phyloP scores from a whole-genome alignment of 306 rosid genomes.

The Malus sieversii region DNA sequence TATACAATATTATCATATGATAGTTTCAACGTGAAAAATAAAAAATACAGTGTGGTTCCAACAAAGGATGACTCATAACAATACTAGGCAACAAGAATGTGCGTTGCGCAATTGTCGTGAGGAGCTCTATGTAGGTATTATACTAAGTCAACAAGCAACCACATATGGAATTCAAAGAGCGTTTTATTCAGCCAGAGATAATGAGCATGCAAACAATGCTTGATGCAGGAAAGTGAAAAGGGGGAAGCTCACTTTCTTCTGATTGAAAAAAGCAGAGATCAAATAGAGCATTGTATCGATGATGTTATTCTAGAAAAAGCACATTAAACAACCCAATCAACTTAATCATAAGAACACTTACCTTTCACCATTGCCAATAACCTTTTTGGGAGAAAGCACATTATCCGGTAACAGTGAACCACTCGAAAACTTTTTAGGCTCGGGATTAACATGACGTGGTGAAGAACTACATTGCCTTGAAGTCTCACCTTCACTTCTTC shows the following conservation, averaged over 20 bases:
- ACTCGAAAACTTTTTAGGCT: constrained; percentile 44
- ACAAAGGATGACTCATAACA: too few species aligned
- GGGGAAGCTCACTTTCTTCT: neutral
- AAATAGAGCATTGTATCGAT: neutral
- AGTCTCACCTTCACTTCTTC: constrained; percentile 43
- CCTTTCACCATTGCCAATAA: constrained; percentile 56
- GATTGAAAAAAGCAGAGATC: neutral
- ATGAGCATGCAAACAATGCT: neutral
- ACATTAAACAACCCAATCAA: neutral
- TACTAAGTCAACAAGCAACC: neutral
- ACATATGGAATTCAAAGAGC: neutral
- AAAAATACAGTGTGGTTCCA: too few species aligned
- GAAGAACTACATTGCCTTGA: constrained; percentile 41
- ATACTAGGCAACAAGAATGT: too few species aligned
- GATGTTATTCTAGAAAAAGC: constrained; percentile 1
- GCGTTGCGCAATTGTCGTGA: too few species aligned
- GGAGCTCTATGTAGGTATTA: too few species aligned
- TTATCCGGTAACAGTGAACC: constrained; percentile 51
- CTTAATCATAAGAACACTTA: constrained; percentile 16
- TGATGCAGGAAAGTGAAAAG: neutral
- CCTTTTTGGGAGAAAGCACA: constrained; percentile 40
- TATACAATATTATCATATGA: too few species aligned
- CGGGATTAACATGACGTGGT: constrained; percentile 29
- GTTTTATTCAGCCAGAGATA: neutral
- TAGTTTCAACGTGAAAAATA: too few species aligned